These are phyloP conservation scores for Pyropia haitanensis DNA, from an alignment of 23 red algal genomes.

Conservation along the genomic window DNA sequence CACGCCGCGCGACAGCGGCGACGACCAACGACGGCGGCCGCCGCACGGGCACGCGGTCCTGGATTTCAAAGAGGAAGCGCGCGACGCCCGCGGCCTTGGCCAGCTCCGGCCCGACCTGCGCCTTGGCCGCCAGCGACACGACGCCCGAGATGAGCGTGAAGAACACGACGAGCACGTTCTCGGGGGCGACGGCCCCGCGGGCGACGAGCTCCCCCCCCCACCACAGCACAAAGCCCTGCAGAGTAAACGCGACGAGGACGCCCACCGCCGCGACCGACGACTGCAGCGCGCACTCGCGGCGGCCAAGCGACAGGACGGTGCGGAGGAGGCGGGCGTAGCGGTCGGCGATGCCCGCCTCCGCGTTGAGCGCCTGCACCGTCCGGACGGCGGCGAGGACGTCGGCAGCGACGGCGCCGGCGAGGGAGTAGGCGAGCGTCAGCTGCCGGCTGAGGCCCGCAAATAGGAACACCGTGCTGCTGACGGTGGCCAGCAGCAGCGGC, in stretches of 20 bases:
- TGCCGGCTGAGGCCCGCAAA: slow-evolving; percentile 13
- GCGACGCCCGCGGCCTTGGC: neutral
- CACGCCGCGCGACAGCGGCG: no score
- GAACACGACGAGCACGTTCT: slow-evolving; percentile 34
- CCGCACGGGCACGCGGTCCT: neutral
- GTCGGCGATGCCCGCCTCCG: slow-evolving; percentile 15
- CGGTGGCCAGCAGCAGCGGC: slow-evolving; percentile 12
- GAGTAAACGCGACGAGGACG: slow-evolving; percentile 23
- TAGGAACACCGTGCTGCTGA: slow-evolving; percentile 14
- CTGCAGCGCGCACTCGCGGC: no score
- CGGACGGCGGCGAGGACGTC: slow-evolving; percentile 38
- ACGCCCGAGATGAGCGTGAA: slow-evolving; percentile 37
- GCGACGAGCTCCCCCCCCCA: slow-evolving; percentile 30
- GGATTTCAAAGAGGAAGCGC: slow-evolving; percentile 3
- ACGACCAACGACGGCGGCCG: no score
- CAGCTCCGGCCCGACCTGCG: neutral
- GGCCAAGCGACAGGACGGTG: no score
- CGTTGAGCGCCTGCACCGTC: slow-evolving; percentile 29
- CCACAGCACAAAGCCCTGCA: slow-evolving; percentile 45
- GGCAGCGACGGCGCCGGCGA: slow-evolving; percentile 39
- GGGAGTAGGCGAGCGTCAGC: slow-evolving; percentile 18
- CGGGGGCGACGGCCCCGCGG: slow-evolving; percentile 11
- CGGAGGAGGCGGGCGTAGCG: neutral
- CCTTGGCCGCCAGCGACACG: slow-evolving; percentile 28
- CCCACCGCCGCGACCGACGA: no score